phyloP scores from a whole-genome alignment of 2,329 filamentous ascomycete genomes.

The Cercospora sp. region DNA sequence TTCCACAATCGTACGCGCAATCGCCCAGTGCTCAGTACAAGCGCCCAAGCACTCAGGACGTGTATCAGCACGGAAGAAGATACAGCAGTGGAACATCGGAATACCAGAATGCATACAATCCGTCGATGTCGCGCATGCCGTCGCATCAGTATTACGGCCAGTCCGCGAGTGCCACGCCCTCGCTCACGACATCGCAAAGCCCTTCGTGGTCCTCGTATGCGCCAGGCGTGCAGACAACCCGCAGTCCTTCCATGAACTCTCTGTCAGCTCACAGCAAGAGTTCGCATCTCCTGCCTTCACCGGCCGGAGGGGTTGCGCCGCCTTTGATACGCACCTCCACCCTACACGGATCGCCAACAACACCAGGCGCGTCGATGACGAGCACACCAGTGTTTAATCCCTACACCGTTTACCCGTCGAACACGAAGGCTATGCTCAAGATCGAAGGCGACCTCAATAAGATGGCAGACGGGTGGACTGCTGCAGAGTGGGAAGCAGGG shows the following conservation, averaged over 20 bases:
- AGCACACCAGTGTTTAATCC: slow-evolving; percentile 64
- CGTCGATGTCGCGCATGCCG: slow-evolving; percentile 29
- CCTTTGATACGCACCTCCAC: slow-evolving; percentile 68
- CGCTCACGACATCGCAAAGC: slow-evolving; percentile 39
- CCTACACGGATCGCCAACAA: slow-evolving; percentile 57
- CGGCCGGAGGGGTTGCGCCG: slow-evolving; percentile 53
- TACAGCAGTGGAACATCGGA: slow-evolving; percentile 43
- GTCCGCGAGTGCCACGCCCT: slow-evolving; percentile 30
- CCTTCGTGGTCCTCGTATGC: slow-evolving; percentile 38
- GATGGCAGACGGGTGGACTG: slow-evolving; percentile 82
- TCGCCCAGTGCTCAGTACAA: slow-evolving; percentile 43
- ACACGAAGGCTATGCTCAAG: slow-evolving; percentile 76
- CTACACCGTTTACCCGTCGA: slow-evolving; percentile 72
- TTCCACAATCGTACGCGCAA: slow-evolving; percentile 33
- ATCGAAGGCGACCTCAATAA: slow-evolving; percentile 80
- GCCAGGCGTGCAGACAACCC: slow-evolving; percentile 27
- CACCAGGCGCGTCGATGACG: slow-evolving; percentile 39
- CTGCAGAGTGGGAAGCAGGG: slow-evolving; percentile 76
- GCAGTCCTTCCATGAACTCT: slow-evolving; percentile 35
- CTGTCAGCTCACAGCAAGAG: slow-evolving; percentile 31
- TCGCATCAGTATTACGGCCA: slow-evolving; percentile 34
- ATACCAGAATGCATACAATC: slow-evolving; percentile 35
- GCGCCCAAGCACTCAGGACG: slow-evolving; percentile 40
- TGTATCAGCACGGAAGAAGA: slow-evolving; percentile 39
- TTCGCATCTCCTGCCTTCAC: slow-evolving; percentile 47